Percentiles rank a stretch among this genome's conserved stretches.
Conservation (phyloP, 148 eudicot genomes). For the Camellia sinensis region DNA sequence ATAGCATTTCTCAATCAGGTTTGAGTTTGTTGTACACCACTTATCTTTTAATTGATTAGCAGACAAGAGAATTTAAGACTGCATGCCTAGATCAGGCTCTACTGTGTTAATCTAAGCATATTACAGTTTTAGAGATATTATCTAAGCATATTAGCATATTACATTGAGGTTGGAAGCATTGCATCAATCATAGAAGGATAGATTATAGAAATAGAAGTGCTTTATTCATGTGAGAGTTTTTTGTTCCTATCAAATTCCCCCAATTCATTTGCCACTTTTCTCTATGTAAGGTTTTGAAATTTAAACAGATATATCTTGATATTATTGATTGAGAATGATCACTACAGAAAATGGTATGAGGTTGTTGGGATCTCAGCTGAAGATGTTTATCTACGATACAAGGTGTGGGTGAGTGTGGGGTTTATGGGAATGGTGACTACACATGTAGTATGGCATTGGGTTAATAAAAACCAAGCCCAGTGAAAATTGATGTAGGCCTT, state of each 20-base stretch:
- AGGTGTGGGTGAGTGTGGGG: too few relatives aligned
- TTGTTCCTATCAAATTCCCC: background rate
- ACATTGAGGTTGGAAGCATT: too few relatives aligned
- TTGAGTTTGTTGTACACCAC: slow-evolving; percentile 22
- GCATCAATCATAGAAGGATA: background rate
- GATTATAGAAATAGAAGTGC: background rate
- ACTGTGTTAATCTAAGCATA: background rate
- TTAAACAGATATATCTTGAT: background rate
- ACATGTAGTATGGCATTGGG: too few relatives aligned
- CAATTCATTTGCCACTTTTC: background rate
- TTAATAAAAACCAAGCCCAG: background rate
- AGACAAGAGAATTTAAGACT: background rate
- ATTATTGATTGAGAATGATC: background rate
- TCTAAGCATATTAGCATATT: too few relatives aligned
- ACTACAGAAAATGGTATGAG: background rate
- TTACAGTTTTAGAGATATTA: background rate
- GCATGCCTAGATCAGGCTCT: background rate
- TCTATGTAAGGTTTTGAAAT: background rate
- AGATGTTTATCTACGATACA: too few relatives aligned
- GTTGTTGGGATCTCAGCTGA: too few relatives aligned
- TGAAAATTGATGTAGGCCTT: background rate
- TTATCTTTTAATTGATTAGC: background rate
- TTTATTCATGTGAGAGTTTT: background rate
- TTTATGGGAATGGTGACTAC: too few relatives aligned
- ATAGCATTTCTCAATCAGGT: slow-evolving; percentile 61